These are phyloP conservation scores for Mycena venus DNA, from an alignment of 768 basidiomycete species.

Conservation along the genomic window DNA sequence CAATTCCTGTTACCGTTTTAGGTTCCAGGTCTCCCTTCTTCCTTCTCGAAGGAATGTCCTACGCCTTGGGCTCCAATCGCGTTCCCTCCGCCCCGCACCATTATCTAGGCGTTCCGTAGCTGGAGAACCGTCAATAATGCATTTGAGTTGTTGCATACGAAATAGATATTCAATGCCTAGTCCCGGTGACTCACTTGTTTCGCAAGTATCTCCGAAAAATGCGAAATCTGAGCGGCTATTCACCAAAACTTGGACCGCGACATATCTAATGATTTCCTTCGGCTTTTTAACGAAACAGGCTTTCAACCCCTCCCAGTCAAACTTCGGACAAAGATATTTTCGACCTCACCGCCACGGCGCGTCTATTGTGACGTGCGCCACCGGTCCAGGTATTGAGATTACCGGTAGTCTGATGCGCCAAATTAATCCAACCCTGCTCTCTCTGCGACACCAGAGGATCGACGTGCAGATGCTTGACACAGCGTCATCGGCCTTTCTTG, in stretches of 20 bases:
- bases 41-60: slow-evolving; percentile 18
- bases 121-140: no score
- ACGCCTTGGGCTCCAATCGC: neutral
- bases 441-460: neutral
- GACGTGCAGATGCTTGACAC: slow-evolving; percentile 18
- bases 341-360: no score
- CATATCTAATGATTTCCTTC: no score
- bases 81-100: neutral
- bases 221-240: neutral
- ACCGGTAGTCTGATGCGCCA: neutral
- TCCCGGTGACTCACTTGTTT: neutral
- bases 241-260: no score
- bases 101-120: neutral
- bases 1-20: no score
- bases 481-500: neutral
- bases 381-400: neutral
- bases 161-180: neutral
- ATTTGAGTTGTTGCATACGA: no score
- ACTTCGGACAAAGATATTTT: no score
- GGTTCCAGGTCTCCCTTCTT: no score
- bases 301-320: no score
- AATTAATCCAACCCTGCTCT: neutral
- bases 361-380: no score
- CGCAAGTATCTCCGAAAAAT: neutral
- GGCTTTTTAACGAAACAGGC: no score